These are phyloP conservation scores for Spencermartinsiella europaea DNA, from an alignment of 805 yeast genomes.

Conservation along the genomic window DNA sequence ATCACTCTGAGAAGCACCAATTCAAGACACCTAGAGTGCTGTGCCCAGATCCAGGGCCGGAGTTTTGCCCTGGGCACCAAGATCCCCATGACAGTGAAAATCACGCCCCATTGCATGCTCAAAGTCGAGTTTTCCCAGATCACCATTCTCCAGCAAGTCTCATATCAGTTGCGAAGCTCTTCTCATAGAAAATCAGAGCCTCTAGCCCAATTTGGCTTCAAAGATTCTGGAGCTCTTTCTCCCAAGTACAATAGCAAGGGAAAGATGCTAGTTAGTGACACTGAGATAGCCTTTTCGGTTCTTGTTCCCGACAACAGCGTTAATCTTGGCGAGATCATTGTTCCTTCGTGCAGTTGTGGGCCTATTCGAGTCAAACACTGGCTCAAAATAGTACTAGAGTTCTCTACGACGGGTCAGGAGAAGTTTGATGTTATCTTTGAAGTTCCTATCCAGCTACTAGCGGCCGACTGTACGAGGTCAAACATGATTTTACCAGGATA, in stretches of 20 bases:
- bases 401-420: background rate
- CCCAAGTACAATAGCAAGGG: background rate
- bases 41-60: background rate
- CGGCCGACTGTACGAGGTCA: background rate
- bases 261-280: background rate
- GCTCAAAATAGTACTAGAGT: background rate
- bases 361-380: slow-evolving; percentile 1
- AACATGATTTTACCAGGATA: background rate
- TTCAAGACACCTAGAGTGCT: background rate
- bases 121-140: background rate
- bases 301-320: background rate
- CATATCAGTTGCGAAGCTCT: background rate
- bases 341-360: background rate
- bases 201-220: background rate
- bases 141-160: background rate
- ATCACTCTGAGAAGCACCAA: background rate
- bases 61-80: background rate
- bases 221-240: background rate
- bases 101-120: background rate
- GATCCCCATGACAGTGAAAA: background rate
- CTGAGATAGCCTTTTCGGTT: background rate
- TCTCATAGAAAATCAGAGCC: background rate
- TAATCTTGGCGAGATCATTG: background rate
- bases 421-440: background rate
- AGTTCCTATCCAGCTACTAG: background rate